These are phyloP conservation scores for Fomitopsis schrenkii DNA, from an alignment of 1,284 basidiomycete genomes.

Conservation along the genomic window DNA sequence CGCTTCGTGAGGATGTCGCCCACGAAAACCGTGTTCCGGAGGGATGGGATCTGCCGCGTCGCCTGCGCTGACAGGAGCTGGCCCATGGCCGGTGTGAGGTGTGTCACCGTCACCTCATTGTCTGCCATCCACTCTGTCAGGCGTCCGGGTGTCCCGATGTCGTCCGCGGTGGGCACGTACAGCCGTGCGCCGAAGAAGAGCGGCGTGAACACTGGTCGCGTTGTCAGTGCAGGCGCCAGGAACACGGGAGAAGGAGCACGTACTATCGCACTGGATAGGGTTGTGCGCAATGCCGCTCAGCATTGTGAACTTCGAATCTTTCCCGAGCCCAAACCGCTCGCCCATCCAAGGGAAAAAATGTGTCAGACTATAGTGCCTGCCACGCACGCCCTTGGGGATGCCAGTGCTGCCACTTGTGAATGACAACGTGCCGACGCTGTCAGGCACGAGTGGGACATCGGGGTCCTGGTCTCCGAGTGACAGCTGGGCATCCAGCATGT, in stretches of 20 bases:
- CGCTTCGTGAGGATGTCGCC: constrained; percentile 99
- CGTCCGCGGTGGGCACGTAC: constrained; percentile 95
- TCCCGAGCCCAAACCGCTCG: constrained; percentile 75
- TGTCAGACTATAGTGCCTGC: constrained; percentile 93
- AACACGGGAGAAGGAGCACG: constrained; percentile 30
- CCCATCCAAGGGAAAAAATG: constrained; percentile 99
- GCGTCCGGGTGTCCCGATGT: constrained; percentile 95
- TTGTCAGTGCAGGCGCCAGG: neutral
- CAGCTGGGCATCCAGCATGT: constrained; percentile 50
- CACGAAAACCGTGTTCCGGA: constrained; percentile 95
- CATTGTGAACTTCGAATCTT: constrained; percentile 93
- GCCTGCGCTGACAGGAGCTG: constrained; percentile 97
- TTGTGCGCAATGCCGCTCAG: constrained; percentile 99
- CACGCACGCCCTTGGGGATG: constrained; percentile 96
- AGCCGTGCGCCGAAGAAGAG: constrained; percentile 96
- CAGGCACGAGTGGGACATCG: constrained; percentile 85
- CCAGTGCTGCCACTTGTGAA: constrained; percentile 99
- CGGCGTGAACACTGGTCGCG: constrained; percentile 87
- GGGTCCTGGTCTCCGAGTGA: constrained; percentile 70
- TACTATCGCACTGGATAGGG: constrained; percentile 98
- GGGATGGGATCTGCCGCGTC: constrained; percentile 81
- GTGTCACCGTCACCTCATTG: constrained; percentile 87
- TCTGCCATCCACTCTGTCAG: constrained; percentile 99
- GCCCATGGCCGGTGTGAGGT: constrained; percentile 98
- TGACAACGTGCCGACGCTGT: constrained; percentile 91